A percentile compares a stretch with the other conserved stretches of the same genome.
These are phyloP conservation scores for Dictyostelium intermedium DNA, from an alignment of 78 protist species.

Conservation along the genomic window DNA sequence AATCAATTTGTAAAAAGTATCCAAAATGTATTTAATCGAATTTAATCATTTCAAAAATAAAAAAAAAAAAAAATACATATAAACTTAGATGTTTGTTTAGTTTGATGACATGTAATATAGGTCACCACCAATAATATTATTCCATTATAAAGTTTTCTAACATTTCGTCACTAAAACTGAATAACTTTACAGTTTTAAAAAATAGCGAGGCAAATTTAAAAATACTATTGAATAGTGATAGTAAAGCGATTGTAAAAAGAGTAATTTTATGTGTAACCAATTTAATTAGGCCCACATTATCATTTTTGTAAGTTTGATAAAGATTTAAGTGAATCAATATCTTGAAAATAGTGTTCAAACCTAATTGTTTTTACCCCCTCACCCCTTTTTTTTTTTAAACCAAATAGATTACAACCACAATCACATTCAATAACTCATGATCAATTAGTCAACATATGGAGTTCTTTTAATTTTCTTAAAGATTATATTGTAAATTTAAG, in stretches of 20 bases:
- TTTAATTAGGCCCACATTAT: constrained; percentile 36
- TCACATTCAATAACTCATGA: background rate
- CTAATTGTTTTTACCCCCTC: too few relatives aligned
- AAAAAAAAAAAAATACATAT: background rate
- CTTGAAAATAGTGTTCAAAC: too few relatives aligned
- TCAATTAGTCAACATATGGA: constrained; percentile 14
- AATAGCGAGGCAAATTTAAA: constrained; percentile 2
- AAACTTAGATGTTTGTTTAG: too few relatives aligned
- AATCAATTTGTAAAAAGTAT: constrained; percentile 35
- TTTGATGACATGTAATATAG: too few relatives aligned
- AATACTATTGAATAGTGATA: background rate
- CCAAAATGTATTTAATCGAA: constrained; percentile 20
- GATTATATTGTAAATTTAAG: background rate
- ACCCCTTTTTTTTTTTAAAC: background rate
- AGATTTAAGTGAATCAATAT: background rate
- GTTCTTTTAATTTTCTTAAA: constrained; percentile 30
- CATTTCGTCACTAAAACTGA: background rate
- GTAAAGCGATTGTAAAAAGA: constrained; percentile 22
- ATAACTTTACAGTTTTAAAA: background rate
- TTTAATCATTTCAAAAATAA: background rate
- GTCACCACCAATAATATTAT: background rate
- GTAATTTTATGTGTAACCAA: constrained; percentile 50
- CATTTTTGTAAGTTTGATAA: constrained; percentile 23
- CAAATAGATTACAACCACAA: background rate
- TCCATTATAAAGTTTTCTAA: background rate